Evolutionary conservation across 805 yeast genomes (phyloP).

Genomic region (Debaryomyces tyrocola): DNA sequence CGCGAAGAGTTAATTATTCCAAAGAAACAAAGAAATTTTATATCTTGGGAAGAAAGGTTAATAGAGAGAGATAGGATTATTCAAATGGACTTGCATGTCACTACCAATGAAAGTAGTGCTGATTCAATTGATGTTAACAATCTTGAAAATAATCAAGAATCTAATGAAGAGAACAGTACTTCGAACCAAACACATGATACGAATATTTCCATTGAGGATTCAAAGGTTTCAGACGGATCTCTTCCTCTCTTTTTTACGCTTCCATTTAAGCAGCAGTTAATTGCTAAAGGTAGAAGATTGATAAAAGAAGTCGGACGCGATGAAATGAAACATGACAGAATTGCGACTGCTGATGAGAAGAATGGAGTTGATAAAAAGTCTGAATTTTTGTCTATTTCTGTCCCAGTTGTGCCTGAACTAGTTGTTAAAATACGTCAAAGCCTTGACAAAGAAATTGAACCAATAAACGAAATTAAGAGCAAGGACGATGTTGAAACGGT

Average conservation of each 20-base stretch:
- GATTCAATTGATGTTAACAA: conserved; percentile 27
- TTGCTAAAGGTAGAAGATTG: conserved; percentile 17
- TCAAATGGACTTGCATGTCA: conserved; percentile 19
- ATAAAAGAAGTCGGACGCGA: conserved; percentile 2
- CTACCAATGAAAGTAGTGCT: conserved; percentile 17
- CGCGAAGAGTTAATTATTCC: conserved; percentile 38
- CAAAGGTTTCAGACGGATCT: not conserved
- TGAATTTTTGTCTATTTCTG: conserved; percentile 10
- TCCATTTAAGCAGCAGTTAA: conserved; percentile 25
- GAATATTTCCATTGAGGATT: conserved; percentile 2
- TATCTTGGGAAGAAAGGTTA: conserved; percentile 39
- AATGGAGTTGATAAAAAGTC: conserved; percentile 1
- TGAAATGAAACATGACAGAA: not conserved
- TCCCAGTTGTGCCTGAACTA: conserved; percentile 26
- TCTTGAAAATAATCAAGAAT: conserved; percentile 1
- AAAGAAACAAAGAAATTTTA: conserved; percentile 26
- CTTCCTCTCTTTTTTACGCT: conserved; percentile 10
- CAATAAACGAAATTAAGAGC: conserved; percentile 15
- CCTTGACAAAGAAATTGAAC: conserved; percentile 23
- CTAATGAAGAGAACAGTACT: not conserved
- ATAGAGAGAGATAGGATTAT: conserved; percentile 28
- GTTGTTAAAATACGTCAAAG: conserved; percentile 19
- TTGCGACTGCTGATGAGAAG: not conserved
- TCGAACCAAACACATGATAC: not conserved
- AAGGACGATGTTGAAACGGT: conserved; percentile 1